Conservation (phyloP, 1,284 basidiomycete genomes). For the Takashimella tepidaria region DNA sequence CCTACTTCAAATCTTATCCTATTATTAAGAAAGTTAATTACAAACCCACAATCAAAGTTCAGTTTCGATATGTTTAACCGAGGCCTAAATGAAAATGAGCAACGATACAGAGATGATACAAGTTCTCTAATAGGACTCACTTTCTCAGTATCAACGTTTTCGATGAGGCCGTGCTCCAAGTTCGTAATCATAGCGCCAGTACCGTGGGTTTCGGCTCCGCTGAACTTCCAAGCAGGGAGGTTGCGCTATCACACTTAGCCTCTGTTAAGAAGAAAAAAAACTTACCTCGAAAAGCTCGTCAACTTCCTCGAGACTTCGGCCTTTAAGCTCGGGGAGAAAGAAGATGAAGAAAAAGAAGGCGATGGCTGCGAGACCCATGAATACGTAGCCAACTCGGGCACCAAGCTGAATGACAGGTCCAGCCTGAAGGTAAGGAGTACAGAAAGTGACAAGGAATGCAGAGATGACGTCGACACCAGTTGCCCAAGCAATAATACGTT, state of each 20-base stretch:
- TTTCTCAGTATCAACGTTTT: neutral
- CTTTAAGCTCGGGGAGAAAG: slow-evolving; percentile 14
- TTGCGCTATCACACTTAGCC: neutral
- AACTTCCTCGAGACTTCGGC: slow-evolving; percentile 11
- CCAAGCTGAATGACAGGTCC: neutral
- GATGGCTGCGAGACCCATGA: slow-evolving; percentile 7
- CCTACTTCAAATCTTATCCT: too few relatives aligned
- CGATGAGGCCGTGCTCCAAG: neutral
- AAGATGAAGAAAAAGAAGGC: slow-evolving; percentile 7
- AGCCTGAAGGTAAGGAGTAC: slow-evolving; percentile 8
- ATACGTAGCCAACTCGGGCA: slow-evolving; percentile 11
- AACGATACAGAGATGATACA: too few relatives aligned
- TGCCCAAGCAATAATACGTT: slow-evolving; percentile 6
- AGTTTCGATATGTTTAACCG: neutral
- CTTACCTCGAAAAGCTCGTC: slow-evolving; percentile 14
- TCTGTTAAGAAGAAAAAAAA: neutral
- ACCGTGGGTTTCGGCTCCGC: neutral
- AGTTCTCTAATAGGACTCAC: neutral
- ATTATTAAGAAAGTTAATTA: neutral
- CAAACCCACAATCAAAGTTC: neutral
- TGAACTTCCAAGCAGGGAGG: neutral
- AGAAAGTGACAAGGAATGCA: slow-evolving; percentile 12
- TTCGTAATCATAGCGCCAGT: neutral
- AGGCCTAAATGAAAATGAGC: too few relatives aligned
- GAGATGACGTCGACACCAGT: slow-evolving; percentile 11